Percentiles rank a stretch among this genome's conserved stretches.
phyloP scores from a whole-genome alignment of 208 protist genomes.

The Crithidia bombi region DNA sequence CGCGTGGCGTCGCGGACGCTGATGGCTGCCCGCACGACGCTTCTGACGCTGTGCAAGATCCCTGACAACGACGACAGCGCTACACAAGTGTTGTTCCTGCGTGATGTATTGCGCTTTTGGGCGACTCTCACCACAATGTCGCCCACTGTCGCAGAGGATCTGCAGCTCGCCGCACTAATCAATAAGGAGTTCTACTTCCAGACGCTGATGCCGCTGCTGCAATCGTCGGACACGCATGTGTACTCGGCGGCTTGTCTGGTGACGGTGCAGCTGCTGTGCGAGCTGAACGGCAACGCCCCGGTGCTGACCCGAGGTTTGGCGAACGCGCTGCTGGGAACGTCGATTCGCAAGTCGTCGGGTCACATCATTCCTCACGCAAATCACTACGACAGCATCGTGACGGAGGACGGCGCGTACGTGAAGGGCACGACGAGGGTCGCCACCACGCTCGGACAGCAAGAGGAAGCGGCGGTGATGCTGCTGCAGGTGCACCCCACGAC shows the following conservation, averaged over 20 bases:
- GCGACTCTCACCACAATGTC: conserved; percentile 45
- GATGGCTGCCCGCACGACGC: conserved; percentile 44
- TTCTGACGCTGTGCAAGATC: conserved; percentile 84
- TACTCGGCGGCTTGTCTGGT: conserved; percentile 65
- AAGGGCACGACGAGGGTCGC: conserved; percentile 8
- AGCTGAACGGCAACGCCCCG: conserved; percentile 26
- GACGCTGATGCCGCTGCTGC: conserved; percentile 67
- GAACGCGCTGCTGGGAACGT: conserved; percentile 46
- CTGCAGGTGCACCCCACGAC: conserved; percentile 24
- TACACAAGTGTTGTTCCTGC: conserved; percentile 62
- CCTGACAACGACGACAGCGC: conserved; percentile 70
- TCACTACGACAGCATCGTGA: conserved; percentile 31
- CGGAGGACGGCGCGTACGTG: background rate
- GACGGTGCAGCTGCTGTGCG: conserved; percentile 38
- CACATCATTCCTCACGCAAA: conserved; percentile 17
- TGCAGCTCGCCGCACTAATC: conserved; percentile 41
- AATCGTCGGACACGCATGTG: conserved; percentile 50
- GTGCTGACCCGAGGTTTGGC: conserved; percentile 36
- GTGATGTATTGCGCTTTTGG: conserved; percentile 70
- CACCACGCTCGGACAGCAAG: conserved; percentile 18
- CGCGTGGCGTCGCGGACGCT: conserved; percentile 41
- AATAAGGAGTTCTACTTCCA: conserved; percentile 51
- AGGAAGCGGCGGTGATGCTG: conserved; percentile 20
- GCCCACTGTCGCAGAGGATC: conserved; percentile 45
- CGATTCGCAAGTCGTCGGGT: conserved; percentile 38